Conservation (phyloP, 306 rosid species). For the Hippophae gyantsensis region DNA sequence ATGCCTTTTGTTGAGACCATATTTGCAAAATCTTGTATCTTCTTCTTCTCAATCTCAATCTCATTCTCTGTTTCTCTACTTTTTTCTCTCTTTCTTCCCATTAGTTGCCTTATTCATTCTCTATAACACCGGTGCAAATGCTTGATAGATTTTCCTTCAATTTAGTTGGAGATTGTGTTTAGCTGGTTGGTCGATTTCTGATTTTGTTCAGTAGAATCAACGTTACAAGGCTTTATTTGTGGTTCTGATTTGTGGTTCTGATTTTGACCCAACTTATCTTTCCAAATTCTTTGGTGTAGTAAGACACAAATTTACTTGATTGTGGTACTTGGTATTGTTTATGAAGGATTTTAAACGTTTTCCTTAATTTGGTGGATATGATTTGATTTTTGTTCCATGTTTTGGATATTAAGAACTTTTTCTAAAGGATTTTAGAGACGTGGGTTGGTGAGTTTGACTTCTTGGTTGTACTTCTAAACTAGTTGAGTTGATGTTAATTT, state of each 20-base stretch:
- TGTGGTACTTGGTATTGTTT: slow-evolving; percentile 12
- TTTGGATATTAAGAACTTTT: not conserved
- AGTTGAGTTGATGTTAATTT: slow-evolving; percentile 8
- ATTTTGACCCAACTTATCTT: slow-evolving; percentile 14
- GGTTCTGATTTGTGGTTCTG: not conserved
- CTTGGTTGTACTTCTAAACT: not conserved
- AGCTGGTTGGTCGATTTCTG: not conserved
- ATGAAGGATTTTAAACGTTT: slow-evolving; percentile 10
- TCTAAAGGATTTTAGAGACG: slow-evolving; percentile 5
- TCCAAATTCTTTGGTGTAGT: not conserved
- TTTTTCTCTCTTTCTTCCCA: no score
- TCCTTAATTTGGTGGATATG: not conserved
- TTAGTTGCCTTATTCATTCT: no score
- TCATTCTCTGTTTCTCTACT: no score
- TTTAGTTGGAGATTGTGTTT: not conserved
- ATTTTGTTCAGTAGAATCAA: not conserved
- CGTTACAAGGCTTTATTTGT: not conserved
- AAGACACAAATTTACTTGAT: not conserved
- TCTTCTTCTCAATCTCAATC: no score
- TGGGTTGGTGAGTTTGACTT: slow-evolving; percentile 7
- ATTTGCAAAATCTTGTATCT: no score
- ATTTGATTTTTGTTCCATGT: slow-evolving; percentile 5
- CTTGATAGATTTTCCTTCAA: no score
- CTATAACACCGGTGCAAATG: no score
- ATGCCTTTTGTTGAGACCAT: no score